Evolutionary conservation across 2,329 filamentous ascomycete species (phyloP).

Genomic region (Aspergillus tanneri): DNA sequence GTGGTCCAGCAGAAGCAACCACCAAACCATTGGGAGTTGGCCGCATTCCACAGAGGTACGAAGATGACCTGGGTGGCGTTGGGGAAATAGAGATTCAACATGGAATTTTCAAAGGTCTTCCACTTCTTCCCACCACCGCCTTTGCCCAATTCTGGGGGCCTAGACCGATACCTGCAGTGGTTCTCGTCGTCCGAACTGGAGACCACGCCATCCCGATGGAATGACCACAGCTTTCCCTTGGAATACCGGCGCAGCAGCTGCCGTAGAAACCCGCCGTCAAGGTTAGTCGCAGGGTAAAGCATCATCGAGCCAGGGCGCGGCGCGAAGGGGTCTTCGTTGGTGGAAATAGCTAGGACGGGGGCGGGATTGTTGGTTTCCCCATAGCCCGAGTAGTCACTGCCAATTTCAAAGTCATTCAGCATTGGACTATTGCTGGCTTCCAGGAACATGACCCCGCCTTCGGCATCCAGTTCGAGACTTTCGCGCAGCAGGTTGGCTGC

Average conservation of each 20-base stretch:
- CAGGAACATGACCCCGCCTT: constrained; percentile 49
- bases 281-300: constrained; percentile 29
- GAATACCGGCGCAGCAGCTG: constrained; percentile 46
- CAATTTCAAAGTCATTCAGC: constrained; percentile 27
- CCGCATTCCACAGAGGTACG: constrained; percentile 53
- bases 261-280: constrained; percentile 34
- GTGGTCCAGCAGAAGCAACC: constrained; percentile 48
- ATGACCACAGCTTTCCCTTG: constrained; percentile 50
- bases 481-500: constrained; percentile 51
- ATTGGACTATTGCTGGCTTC: constrained; percentile 31
- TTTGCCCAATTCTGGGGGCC: too few relatives aligned
- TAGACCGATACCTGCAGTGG: constrained; percentile 15
- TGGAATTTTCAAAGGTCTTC: constrained; percentile 37
- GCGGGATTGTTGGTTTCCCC: constrained; percentile 29
- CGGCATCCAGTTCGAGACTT: constrained; percentile 46
- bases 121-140: constrained; percentile 30
- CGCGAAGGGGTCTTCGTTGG: constrained; percentile 37
- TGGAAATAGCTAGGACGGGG: constrained; percentile 37
- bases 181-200: constrained; percentile 48
- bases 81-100: constrained; percentile 49
- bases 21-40: constrained; percentile 48
- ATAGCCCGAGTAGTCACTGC: constrained; percentile 28
- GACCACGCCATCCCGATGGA: constrained; percentile 45
- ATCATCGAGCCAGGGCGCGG: constrained; percentile 29
- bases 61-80: constrained; percentile 51